Conservation (phyloP, 2,329 filamentous ascomycete species). For the Zymoseptoria crescenta region DNA sequence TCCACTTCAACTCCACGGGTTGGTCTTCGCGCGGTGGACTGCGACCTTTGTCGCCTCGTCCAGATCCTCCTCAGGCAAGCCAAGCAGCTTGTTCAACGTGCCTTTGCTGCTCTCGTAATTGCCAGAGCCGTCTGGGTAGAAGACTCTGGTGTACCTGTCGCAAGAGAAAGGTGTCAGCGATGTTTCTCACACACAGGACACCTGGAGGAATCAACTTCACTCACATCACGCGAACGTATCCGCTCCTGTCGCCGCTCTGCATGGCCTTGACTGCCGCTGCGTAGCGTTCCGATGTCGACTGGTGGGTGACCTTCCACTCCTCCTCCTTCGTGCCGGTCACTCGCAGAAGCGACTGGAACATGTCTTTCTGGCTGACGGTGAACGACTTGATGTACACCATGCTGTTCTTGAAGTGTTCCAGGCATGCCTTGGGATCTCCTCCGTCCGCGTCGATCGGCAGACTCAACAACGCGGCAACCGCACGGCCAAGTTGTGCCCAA, state of each 20-base stretch:
- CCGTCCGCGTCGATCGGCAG: constrained; percentile 19
- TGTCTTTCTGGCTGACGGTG: constrained; percentile 53
- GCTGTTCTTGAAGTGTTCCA: constrained; percentile 40
- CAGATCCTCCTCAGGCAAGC: constrained; percentile 50
- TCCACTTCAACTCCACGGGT: background rate
- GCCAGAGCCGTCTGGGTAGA: constrained; percentile 33
- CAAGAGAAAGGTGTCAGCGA: constrained; percentile 33
- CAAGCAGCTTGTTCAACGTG: constrained; percentile 48
- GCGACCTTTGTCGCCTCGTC: constrained; percentile 46
- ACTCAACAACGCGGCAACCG: constrained; percentile 40
- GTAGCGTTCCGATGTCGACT: constrained; percentile 43
- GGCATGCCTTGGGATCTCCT: background rate
- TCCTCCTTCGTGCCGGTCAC: constrained; percentile 49
- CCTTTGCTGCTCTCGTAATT: constrained; percentile 33
- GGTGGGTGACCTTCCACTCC: constrained; percentile 53
- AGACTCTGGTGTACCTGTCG: constrained; percentile 46
- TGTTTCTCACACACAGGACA: background rate
- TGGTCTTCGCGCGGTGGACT: constrained; percentile 5
- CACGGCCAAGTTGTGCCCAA: constrained; percentile 48
- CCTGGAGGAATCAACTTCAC: background rate
- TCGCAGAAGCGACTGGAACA: constrained; percentile 53
- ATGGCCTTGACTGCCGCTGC: constrained; percentile 41
- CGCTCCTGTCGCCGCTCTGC: constrained; percentile 33
- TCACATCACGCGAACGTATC: constrained; percentile 7
- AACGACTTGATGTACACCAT: constrained; percentile 50